Evolutionary conservation across 2,329 filamentous ascomycete species (phyloP), one percentile per base, ranked within the genome.

Genomic region (Talaromyces sp.): DNA sequence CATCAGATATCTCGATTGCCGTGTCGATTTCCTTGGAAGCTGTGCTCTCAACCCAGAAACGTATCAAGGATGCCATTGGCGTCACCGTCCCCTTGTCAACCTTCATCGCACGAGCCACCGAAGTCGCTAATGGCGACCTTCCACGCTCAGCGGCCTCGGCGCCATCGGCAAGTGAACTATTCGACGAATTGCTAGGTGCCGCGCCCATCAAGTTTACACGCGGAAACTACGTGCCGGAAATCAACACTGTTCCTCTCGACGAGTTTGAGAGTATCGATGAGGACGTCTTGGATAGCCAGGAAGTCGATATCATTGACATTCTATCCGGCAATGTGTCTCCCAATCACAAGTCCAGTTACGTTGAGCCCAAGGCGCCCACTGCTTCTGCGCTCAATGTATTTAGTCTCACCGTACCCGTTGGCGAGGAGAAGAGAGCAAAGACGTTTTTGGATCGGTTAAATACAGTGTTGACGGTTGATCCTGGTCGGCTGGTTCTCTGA

Each of bases 221-320:
- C 80, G 93, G 81, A 69, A 83, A 81, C 85, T 96, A 85, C 75
- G 86, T 85, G 10, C 93, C 93, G 1, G 87, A 92, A 73, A 87
- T 97, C 70, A 84, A 83, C 58, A 80, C 80, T 19, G 74, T 92
- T 16, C 81, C 86, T 24, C n/a, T 45, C 75, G 65, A 68, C 11
- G 69, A 71, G 63, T 60, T 65, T 22, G 56, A 67, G 37, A 39
- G 24, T 54, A 62, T 47, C 7, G 31, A 50, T 35, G 37, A 54
- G 22, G 31, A 45, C 39, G 3, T 47, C 33, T 39, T n/a, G 11
- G 39, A 27, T 31, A 61, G 52, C 5, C 19, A 83, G 75, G 89
- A 98, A 60, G 89, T 97, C 70, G 95, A 98, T 74, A 89, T 98
- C 60, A 89, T 97, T 71, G 95, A 98, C 74, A 83, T 97, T 54